Evolutionary conservation across 2,329 filamentous ascomycete genomes (phyloP), one percentile per base, ranked within the genome.

Genomic region (Phaeophleospora eucalypticola): DNA sequence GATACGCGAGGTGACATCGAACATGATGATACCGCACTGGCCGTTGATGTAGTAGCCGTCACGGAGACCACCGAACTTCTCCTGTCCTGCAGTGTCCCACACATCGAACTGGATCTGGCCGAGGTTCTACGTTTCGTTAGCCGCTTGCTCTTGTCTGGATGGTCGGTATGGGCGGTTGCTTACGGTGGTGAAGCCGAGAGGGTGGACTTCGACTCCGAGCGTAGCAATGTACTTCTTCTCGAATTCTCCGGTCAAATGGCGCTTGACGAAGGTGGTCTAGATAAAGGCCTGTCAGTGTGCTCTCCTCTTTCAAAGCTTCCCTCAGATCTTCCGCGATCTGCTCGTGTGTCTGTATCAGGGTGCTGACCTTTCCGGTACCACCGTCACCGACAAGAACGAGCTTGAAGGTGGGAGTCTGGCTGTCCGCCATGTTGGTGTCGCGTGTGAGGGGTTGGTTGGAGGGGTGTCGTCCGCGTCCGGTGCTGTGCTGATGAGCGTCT

Each of bases 141-240:
- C 27, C n/a, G 7, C 24, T 29, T 29, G 24, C 6, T 29, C 12
- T 3, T 27, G 37, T 51, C 24, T 45, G 40, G 34, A 20, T 29
- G 36, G 51, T 33, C 14, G 18, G 20, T 17, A 60, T 61, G 52
- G 52, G 54, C 41, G 41, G 48, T 29, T 33, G 51, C 89, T 78
- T 89, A 97, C 90, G 71, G 91, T 97, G 67, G 84, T 89, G 84
- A 98, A 98, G 67, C 84, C 87, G 60, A 98, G 88, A 72, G 93
- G 93, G 81, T 98, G 93, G 61, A 98, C 93, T 75, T 98, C 93
- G 71, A 98, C 93, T 86, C 93, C 93, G 59, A 98, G 88, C 52
- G 93, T 98, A 66, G 93, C 93, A 74, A 98, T 97, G 79, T 98
- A 98, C 81, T 97, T 98, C 87, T 98, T 98, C 80, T 98, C 93